phyloP scores from a whole-genome alignment of 2,329 filamentous ascomycete genomes.

The Sarocladium strictum region DNA sequence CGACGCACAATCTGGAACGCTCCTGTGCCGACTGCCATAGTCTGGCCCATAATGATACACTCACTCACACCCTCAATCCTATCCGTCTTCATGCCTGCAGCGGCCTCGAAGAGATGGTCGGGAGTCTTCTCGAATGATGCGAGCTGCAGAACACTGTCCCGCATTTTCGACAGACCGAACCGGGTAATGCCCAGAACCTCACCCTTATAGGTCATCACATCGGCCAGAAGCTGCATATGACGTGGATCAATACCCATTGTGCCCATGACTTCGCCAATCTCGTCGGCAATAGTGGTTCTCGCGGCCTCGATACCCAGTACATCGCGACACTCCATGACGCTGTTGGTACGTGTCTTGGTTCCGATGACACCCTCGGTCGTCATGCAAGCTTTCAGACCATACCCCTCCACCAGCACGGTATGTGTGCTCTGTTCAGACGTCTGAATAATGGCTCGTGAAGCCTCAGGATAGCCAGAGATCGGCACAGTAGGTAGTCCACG shows the following conservation, averaged over 20 bases:
- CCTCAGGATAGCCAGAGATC: conserved; percentile 84
- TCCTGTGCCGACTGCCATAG: conserved; percentile 84
- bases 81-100: conserved; percentile 86
- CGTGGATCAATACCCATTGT: conserved; percentile 95
- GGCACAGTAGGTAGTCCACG: conserved; percentile 75
- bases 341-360: conserved; percentile 69
- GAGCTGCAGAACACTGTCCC: conserved; percentile 87
- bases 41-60: conserved; percentile 98
- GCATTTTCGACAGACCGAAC: conserved; percentile 93
- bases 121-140: conserved; percentile 98
- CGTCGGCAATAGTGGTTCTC: conserved; percentile 77
- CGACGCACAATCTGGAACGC: conserved; percentile 82
- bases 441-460: conserved; percentile 81
- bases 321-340: conserved; percentile 80
- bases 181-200: conserved; percentile 95
- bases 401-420: conserved; percentile 86
- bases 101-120: conserved; percentile 93
- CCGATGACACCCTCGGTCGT: conserved; percentile 88
- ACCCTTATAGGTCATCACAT: conserved; percentile 99
- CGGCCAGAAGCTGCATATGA: conserved; percentile 94
- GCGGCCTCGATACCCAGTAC: conserved; percentile 95
- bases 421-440: conserved; percentile 64
- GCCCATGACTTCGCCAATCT: conserved; percentile 86
- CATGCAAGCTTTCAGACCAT: conserved; percentile 85
- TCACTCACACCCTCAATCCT: conserved; percentile 89